Percentiles rank a stretch among this genome's conserved stretches.
These are phyloP conservation scores for Arthroderma sp. DNA, from an alignment of 2,329 filamentous ascomycete species.

Conservation along the genomic window DNA sequence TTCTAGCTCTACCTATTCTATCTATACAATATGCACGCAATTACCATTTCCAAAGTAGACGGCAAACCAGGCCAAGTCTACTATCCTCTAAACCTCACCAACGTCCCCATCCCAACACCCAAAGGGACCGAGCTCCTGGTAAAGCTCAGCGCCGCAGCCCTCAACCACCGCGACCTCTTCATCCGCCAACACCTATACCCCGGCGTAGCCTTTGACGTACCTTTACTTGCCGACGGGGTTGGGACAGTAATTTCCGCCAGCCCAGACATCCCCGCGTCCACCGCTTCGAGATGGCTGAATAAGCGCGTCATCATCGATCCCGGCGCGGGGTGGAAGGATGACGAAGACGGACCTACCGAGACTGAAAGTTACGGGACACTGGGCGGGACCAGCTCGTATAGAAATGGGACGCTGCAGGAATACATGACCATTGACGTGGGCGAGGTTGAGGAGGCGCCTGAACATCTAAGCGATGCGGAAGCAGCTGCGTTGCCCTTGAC, in stretches of 20 bases:
- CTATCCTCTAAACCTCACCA: slow-evolving; percentile 39
- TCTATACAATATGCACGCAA: slow-evolving; percentile 19
- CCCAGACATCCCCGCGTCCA: slow-evolving; percentile 25
- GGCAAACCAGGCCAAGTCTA: slow-evolving; percentile 83
- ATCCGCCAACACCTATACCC: slow-evolving; percentile 88
- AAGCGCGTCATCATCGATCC: slow-evolving; percentile 70
- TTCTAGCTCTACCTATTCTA: no score
- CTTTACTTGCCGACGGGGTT: slow-evolving; percentile 70
- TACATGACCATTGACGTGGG: slow-evolving; percentile 53
- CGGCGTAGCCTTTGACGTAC: slow-evolving; percentile 61
- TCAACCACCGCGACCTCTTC: slow-evolving; percentile 94
- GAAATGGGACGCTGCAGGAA: slow-evolving; percentile 61
- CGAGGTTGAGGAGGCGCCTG: slow-evolving; percentile 65
- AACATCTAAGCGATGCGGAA: slow-evolving; percentile 57
- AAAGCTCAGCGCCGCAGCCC: slow-evolving; percentile 61
- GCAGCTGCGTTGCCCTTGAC: slow-evolving; percentile 75
- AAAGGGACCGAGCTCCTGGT: slow-evolving; percentile 58
- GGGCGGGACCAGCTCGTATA: slow-evolving; percentile 48
- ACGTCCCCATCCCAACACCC: slow-evolving; percentile 50
- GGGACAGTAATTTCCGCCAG: slow-evolving; percentile 59
- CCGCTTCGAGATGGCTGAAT: slow-evolving; percentile 43
- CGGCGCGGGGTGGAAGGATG: slow-evolving; percentile 60
- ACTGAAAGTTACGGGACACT: slow-evolving; percentile 26
- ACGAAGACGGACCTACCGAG: slow-evolving; percentile 50
- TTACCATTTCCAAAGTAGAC: slow-evolving; percentile 41